Evolutionary conservation across 2,329 filamentous ascomycete species (phyloP).

Genomic region (Hypoxylon sp.): DNA sequence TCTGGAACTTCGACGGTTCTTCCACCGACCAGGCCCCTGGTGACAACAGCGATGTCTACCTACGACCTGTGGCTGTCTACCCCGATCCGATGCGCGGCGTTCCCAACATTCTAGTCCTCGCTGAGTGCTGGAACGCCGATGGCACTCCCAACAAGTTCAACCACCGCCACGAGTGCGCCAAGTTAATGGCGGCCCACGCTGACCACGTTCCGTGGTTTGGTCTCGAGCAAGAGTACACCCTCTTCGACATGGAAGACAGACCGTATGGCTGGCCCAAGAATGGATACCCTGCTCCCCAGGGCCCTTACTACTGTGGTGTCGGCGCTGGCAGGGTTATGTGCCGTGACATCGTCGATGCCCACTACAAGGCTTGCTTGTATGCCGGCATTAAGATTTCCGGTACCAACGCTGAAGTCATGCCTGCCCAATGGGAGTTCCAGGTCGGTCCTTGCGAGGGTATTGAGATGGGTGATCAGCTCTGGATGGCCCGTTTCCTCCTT

Average conservation of each 20-base stretch:
- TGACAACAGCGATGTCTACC: constrained; percentile 98
- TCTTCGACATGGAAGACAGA: constrained; percentile 86
- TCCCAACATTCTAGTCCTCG: constrained; percentile 94
- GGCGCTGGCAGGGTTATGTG: constrained; percentile 97
- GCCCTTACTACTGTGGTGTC: constrained; percentile 98
- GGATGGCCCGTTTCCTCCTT: constrained; percentile 91
- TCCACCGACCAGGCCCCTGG: constrained; percentile 93
- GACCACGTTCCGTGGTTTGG: constrained; percentile 95
- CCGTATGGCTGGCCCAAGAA: constrained; percentile 90
- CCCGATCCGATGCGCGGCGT: constrained; percentile 91
- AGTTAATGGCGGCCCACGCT: constrained; percentile 90
- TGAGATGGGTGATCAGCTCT: constrained; percentile 94
- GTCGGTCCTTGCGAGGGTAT: constrained; percentile 92
- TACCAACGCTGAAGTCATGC: constrained; percentile 99
- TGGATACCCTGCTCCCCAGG: constrained; percentile 92
- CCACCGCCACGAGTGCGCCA: constrained; percentile 91
- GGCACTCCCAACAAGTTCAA: constrained; percentile 99
- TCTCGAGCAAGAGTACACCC: constrained; percentile 97
- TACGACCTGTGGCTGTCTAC: constrained; percentile 89
- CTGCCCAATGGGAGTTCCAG: constrained; percentile 98
- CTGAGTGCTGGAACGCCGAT: constrained; percentile 94
- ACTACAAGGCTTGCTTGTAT: constrained; percentile 88
- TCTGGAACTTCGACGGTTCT: constrained; percentile 78
- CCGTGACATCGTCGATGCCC: constrained; percentile 96
- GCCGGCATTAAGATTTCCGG: constrained; percentile 94